Evolutionary conservation across 2,329 filamentous ascomycete genomes (phyloP), one percentile per base, ranked within the genome.

Genomic region (Colletotrichum ledebouriae): DNA sequence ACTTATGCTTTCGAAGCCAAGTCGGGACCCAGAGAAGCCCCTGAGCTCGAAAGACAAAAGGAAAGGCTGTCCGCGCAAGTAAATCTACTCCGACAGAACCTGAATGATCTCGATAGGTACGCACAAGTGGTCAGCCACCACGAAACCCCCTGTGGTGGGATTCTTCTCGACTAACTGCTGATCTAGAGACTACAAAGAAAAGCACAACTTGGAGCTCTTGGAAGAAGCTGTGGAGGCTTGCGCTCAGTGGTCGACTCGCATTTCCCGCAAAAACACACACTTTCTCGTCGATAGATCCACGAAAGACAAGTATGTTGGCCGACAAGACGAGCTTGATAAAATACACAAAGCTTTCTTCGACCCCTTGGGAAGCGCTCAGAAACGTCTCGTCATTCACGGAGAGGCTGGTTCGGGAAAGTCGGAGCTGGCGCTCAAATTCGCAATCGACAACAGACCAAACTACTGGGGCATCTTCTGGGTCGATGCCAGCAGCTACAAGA

Each of bases 381-480:
- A 13, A 13, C 41, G 41, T 12, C 33, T 42, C n/a, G 41, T 42
- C 2, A 42, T 42, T 15, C 41, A 42, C 12, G 41, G 41, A 13
- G 10, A 13, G 12, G 25, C 52, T 41, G 52, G 52, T 1, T 29
- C 39, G 25, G 52, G 52, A 13, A 56, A 56, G 33, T 56, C 52
- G 7, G 52, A 33, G 33, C n/a, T 56, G 25, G 52, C 52, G 4
- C 52, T 34, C 15, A 33, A 56, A n/a, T 56, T 39, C 29, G 52
- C 52, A 4, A 37, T 17, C 6, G 9, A 39, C n/a, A 33, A 56
- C 12, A 56, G 52, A 6, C 7, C 52, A 12, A 56, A 39, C 29
- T 56, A 56, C n/a, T 56, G 52, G 52, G 52, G 52, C 20, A 39
- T 56, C 5, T 56, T 56, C 12, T 56, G 29, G 29, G 52, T 56